phyloP scores from a whole-genome alignment of 2,329 filamentous ascomycete genomes.

The Paraconiothyrium brasiliense region DNA sequence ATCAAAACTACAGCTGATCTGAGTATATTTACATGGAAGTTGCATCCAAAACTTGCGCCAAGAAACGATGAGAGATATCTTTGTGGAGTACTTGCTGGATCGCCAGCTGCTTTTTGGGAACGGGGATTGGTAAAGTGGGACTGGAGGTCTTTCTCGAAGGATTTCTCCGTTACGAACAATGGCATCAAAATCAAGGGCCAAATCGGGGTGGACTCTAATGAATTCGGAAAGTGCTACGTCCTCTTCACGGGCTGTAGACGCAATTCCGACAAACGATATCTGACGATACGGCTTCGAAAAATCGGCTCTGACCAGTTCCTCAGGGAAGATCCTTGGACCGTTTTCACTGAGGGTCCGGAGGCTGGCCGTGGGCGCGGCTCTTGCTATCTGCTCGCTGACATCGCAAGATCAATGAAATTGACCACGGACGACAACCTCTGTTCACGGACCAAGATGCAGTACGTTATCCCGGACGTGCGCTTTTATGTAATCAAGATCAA shows the following conservation, averaged over 20 bases:
- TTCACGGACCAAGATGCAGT: neutral
- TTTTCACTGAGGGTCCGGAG: neutral
- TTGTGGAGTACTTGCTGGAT: neutral
- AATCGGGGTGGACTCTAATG: too few relatives aligned
- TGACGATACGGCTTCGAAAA: constrained; percentile 12
- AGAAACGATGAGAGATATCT: neutral
- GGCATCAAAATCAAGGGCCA: constrained; percentile 13
- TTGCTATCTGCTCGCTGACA: neutral
- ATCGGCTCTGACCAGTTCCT: constrained; percentile 13
- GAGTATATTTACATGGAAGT: constrained; percentile 20
- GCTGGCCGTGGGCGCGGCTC: neutral
- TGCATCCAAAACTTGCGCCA: neutral
- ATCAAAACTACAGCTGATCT: constrained; percentile 14
- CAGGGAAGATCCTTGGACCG: constrained; percentile 8
- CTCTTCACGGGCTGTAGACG: neutral
- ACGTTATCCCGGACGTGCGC: too few relatives aligned
- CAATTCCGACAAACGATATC: neutral
- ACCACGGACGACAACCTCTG: too few relatives aligned
- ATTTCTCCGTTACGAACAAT: constrained; percentile 15
- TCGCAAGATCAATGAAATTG: neutral
- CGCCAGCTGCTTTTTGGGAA: neutral
- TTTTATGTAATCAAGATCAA: neutral
- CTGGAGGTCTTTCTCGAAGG: neutral
- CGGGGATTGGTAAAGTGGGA: too few relatives aligned
- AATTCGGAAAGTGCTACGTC: neutral